Evolutionary conservation across 2,329 filamentous ascomycete species (phyloP).

Genomic region (Claviceps africana): DNA sequence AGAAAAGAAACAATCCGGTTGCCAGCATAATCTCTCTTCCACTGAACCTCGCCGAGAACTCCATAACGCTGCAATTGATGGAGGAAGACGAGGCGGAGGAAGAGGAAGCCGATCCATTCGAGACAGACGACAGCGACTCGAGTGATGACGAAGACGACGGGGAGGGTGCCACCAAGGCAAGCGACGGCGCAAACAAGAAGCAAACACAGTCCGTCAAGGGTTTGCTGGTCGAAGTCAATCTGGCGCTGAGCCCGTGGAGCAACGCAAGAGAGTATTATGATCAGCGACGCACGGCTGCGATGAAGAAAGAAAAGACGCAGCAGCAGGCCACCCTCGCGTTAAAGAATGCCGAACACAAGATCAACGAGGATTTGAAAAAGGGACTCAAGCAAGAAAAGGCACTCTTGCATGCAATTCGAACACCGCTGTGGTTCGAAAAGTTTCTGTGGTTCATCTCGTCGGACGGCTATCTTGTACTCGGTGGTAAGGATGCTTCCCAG

Average conservation of each 20-base stretch:
- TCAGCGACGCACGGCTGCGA: constrained; percentile 68
- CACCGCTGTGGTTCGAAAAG: constrained; percentile 92
- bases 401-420: constrained; percentile 66
- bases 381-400: constrained; percentile 86
- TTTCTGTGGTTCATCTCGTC: constrained; percentile 92
- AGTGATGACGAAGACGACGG: constrained; percentile 18
- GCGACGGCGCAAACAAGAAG: constrained; percentile 19
- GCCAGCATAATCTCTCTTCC: constrained; percentile 78
- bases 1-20: constrained; percentile 66
- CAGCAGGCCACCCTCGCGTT: constrained; percentile 70
- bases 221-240: constrained; percentile 70
- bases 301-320: constrained; percentile 77
- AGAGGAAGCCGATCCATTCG: constrained; percentile 42
- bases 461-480: constrained; percentile 85
- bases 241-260: constrained; percentile 68
- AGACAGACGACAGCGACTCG: constrained; percentile 51
- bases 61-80: constrained; percentile 63
- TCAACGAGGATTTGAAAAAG: constrained; percentile 72
- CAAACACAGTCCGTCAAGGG: constrained; percentile 33
- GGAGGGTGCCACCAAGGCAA: constrained; percentile 10
- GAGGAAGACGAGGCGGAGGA: constrained; percentile 54
- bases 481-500: constrained; percentile 76
- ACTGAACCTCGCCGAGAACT: constrained; percentile 80
- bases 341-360: constrained; percentile 82
- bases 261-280: constrained; percentile 90